phyloP scores from a whole-genome alignment of 345 rosid species.

The Dovyalis caffra region DNA sequence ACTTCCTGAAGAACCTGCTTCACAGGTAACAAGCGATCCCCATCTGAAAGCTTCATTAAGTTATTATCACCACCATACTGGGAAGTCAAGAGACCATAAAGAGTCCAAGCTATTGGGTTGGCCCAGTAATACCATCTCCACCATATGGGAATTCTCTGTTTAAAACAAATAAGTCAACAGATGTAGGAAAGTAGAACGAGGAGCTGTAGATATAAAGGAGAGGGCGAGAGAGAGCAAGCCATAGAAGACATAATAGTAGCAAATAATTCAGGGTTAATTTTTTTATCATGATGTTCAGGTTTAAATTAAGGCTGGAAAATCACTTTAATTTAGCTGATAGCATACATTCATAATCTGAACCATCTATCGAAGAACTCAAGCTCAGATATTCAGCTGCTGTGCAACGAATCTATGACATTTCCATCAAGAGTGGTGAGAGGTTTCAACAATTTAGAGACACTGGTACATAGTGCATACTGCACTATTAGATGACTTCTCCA shows the following conservation, averaged over 20 bases:
- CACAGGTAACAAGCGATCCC: constrained; percentile 44
- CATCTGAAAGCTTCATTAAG: constrained; percentile 59
- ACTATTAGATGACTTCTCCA: background rate
- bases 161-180: background rate
- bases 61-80: constrained; percentile 65
- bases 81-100: constrained; percentile 79
- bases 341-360: no score
- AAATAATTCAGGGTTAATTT: background rate
- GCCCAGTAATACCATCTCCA: constrained; percentile 99
- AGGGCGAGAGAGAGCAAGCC: no score
- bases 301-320: no score
- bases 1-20: constrained; percentile 48
- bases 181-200: background rate
- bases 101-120: constrained; percentile 90
- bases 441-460: no score
- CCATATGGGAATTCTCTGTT: constrained; percentile 92
- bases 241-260: no score
- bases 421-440: background rate
- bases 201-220: no score
- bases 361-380: no score
- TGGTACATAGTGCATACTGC: background rate
- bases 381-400: no score
- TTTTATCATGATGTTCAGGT: background rate
- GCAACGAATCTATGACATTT: background rate
- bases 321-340: no score